Evolutionary conservation across 2,329 filamentous ascomycete species (phyloP), one percentile per base, ranked within the genome.

Genomic region (Neocucurbitaria cava): DNA sequence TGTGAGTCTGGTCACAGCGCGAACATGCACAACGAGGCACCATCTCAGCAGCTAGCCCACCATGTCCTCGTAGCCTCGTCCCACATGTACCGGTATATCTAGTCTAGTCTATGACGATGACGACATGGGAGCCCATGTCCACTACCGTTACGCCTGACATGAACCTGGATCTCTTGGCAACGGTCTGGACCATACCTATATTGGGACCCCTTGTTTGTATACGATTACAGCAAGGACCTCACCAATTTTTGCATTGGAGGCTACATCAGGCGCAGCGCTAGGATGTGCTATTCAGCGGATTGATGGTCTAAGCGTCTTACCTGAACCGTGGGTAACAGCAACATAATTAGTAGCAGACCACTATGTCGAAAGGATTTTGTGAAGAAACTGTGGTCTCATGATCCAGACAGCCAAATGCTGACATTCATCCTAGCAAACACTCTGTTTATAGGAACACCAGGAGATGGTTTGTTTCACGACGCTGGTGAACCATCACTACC

Each of bases 81-180:
- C 15, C 21, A n/a, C 21, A n/a, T 13, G 21, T 24, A n/a, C n/a
- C n/a, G n/a, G n/a, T n/a, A n/a, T n/a, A n/a, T n/a, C n/a, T n/a
- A n/a, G n/a, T n/a, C n/a, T 17, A 23, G 13, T 48, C 38, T 18
- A 30, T 30, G 20, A 30, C 15, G 36, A 65, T 68, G 63, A 65
- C 59, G 64, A 64, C 62, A 64, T 21, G 40, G 30, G 38, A 39
- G 38, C 38, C 48, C 42, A 46, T 39, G 38, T 46, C 17, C 36
- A 23, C 18, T 57, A 33, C 40, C 31, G 49, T 47, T 26, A 33
- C 38, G 42, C 56, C 30, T 45, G 48, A 50, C 45, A 48, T 42
- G 44, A 54, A 53, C 47, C 56, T 62, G 50, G 36, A 49, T 35
- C 36, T 40, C 65, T 68, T 67, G 65, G 65, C 65, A 68, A 68